Evolutionary conservation across 169 alveolate genomes (phyloP).

Genomic region (Plasmodium vivax): DNA sequence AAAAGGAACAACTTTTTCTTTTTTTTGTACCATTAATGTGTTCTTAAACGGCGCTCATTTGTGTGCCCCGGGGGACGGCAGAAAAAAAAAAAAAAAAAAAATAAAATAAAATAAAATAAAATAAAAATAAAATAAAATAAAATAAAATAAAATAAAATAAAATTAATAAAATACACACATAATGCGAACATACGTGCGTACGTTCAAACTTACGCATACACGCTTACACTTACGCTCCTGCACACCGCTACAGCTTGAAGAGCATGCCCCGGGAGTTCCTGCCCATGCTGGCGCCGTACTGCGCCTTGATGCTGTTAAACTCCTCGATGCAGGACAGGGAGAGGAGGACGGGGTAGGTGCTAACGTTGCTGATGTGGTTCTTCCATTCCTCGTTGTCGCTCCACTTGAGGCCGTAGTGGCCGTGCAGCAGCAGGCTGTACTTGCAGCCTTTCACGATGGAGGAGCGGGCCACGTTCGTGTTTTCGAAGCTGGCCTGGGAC

Average conservation of each 20-base stretch:
- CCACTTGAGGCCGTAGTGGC: constrained; percentile 71
- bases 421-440: constrained; percentile 45
- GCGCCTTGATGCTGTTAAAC: constrained; percentile 47
- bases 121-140: too few species aligned
- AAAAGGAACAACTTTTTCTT: neutral
- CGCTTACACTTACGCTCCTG: neutral
- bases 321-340: constrained; percentile 70
- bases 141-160: neutral
- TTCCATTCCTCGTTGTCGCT: constrained; percentile 45
- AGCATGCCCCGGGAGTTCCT: constrained; percentile 52
- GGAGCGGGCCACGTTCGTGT: constrained; percentile 40
- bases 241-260: constrained; percentile 17
- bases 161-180: neutral
- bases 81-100: neutral
- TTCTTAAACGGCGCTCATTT: neutral
- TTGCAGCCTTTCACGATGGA: constrained; percentile 69
- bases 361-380: constrained; percentile 49
- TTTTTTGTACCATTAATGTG: neutral
- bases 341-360: constrained; percentile 59
- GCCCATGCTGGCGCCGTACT: constrained; percentile 19
- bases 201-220: neutral
- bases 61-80: neutral
- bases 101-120: too few species aligned
- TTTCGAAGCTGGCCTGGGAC: constrained; percentile 12
- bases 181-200: neutral